Conservation (phyloP, 73 alveolate species). For the Tetrahymena malaccensis region DNA sequence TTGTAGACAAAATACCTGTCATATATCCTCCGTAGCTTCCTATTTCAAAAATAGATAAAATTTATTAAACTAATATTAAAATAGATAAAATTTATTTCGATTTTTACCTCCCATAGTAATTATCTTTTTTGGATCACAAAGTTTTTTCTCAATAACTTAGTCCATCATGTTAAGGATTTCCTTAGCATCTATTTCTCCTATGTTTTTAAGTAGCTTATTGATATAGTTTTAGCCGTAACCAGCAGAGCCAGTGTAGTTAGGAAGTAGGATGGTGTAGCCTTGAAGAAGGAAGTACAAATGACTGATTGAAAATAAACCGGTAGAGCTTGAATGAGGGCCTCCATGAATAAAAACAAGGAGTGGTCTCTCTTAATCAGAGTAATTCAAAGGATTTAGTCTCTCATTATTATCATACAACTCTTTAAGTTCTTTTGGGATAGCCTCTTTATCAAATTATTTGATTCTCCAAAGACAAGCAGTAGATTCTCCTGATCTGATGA, state of each 20-base stretch:
- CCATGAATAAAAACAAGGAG: constrained; percentile 27
- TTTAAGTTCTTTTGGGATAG: not conserved
- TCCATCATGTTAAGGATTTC: constrained; percentile 28
- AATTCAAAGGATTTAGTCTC: not conserved
- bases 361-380: constrained; percentile 11
- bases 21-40: constrained; percentile 35
- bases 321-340: constrained; percentile 21
- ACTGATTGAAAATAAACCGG: not conserved
- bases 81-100: not conserved
- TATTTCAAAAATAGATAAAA: not conserved
- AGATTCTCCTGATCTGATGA: constrained; percentile 1
- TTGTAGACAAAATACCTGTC: constrained; percentile 20
- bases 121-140: not conserved
- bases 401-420: not conserved
- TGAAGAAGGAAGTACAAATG: constrained; percentile 1
- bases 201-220: constrained; percentile 5
- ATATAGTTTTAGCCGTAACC: constrained; percentile 29
- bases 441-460: not conserved
- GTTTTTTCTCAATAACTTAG: constrained; percentile 1
- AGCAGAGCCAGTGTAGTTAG: constrained; percentile 32
- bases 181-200: constrained; percentile 9
- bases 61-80: not conserved
- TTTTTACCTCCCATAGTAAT: constrained; percentile 21
- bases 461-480: constrained; percentile 30
- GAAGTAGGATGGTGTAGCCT: constrained; percentile 20